Percentiles rank a stretch among this genome's conserved stretches.
Conservation (phyloP, 345 rosid genomes). For the Hibiscus tridactylites region DNA sequence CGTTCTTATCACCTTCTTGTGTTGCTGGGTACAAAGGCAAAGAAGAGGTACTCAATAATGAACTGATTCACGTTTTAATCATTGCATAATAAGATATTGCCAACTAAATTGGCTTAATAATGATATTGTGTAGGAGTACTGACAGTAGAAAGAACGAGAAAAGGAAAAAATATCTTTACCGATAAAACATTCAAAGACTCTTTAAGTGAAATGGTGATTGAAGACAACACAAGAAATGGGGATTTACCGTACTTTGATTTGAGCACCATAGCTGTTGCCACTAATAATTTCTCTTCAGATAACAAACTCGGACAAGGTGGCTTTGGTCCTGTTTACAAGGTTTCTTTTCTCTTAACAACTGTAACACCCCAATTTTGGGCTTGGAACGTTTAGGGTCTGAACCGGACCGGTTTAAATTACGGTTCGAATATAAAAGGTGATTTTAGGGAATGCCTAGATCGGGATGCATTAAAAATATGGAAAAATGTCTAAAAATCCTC, state of each 20-base stretch:
- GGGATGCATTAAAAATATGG: too few species aligned
- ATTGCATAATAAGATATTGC: background rate
- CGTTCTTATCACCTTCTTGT: background rate
- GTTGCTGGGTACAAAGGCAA: conserved; percentile 21
- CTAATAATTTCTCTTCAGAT: conserved; percentile 34
- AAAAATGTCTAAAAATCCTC: too few species aligned
- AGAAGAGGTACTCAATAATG: conserved; percentile 21
- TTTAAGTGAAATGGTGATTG: background rate
- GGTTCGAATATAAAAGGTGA: too few species aligned
- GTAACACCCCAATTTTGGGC: too few species aligned
- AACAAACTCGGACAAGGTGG: conserved; percentile 72
- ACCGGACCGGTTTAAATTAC: too few species aligned
- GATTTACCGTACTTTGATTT: conserved; percentile 43
- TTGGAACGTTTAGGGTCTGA: too few species aligned
- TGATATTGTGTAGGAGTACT: background rate
- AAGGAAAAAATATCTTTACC: background rate
- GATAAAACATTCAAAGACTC: conserved; percentile 19
- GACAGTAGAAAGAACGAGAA: conserved; percentile 10
- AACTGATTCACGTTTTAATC: background rate
- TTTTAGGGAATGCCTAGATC: too few species aligned
- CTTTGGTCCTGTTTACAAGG: conserved; percentile 39
- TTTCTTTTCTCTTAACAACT: background rate
- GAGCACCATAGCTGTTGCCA: conserved; percentile 32
- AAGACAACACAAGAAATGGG: background rate
- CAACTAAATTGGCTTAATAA: background rate